phyloP scores from a whole-genome alignment of 176 grass and related monocot genomes.

The Raddia guianensis region DNA sequence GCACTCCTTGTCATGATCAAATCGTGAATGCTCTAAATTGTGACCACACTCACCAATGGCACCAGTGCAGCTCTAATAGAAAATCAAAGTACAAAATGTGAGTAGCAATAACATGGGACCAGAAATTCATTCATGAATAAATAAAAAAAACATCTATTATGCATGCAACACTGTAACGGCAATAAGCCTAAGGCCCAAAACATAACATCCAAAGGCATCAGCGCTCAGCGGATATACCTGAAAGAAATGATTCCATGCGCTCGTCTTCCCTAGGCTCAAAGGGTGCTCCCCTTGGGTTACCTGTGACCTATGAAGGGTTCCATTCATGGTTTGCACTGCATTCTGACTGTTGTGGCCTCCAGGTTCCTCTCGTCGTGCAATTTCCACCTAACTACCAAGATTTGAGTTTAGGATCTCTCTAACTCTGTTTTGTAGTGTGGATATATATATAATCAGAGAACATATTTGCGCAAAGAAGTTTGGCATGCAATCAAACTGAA shows the following conservation, averaged over 20 bases:
- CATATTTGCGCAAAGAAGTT: too few species aligned
- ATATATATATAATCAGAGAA: too few species aligned
- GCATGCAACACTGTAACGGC: not conserved
- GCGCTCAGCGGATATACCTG: constrained; percentile 44
- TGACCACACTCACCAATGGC: not conserved
- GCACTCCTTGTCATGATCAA: constrained; percentile 11
- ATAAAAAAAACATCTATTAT: not conserved
- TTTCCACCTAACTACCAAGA: constrained; percentile 83
- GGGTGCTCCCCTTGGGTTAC: constrained; percentile 73
- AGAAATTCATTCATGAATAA: not conserved
- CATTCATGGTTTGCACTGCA: constrained; percentile 38
- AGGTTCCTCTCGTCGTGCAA: constrained; percentile 40
- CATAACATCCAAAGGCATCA: not conserved
- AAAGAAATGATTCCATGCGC: constrained; percentile 78
- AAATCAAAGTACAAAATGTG: not conserved
- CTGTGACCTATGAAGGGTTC: constrained; percentile 59
- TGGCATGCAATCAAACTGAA: too few species aligned
- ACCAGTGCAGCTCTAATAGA: not conserved
- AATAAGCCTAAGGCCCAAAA: not conserved
- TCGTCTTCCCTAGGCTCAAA: constrained; percentile 79
- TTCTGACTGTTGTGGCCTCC: constrained; percentile 18
- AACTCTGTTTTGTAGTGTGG: constrained; percentile 4
- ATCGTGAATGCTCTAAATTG: constrained; percentile 6
- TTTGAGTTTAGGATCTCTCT: constrained; percentile 33
- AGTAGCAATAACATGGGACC: not conserved